phyloP scores from a whole-genome alignment of 257 asterid species.

The Pogostemon cablin region DNA sequence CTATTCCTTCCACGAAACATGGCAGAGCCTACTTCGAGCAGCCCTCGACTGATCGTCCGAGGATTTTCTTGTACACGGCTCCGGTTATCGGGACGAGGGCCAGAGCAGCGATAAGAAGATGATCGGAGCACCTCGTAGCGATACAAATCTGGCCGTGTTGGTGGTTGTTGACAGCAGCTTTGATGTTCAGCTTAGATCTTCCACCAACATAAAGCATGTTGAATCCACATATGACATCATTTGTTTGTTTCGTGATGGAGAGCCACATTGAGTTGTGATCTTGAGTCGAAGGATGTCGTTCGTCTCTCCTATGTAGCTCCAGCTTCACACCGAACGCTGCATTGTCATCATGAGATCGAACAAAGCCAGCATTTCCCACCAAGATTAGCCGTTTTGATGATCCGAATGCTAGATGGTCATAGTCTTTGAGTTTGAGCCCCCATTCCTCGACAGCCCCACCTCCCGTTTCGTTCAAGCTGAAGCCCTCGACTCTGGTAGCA shows the following conservation, averaged over 20 bases:
- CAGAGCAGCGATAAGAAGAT: conserved; percentile 50
- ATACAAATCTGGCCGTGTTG: conserved; percentile 50
- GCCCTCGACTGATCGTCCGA: conserved; percentile 32
- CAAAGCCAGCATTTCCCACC: conserved; percentile 41
- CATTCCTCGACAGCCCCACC: conserved; percentile 22
- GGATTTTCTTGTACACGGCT: conserved; percentile 39
- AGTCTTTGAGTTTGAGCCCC: conserved; percentile 33
- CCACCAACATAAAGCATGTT: conserved; percentile 42
- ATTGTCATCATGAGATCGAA: conserved; percentile 35
- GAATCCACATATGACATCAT: conserved; percentile 45
- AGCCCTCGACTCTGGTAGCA: no score
- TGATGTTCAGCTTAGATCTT: conserved; percentile 32
- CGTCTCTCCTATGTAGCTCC: no score
- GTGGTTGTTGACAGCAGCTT: conserved; percentile 49
- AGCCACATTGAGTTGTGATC: conserved; percentile 41
- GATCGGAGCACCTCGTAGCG: conserved; percentile 58
- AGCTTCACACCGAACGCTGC: conserved; percentile 41
- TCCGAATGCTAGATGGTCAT: conserved; percentile 42
- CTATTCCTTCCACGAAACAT: background rate
- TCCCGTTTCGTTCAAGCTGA: conserved; percentile 32
- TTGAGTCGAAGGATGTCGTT: no score
- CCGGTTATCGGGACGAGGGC: conserved; percentile 54
- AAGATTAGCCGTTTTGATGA: conserved; percentile 26
- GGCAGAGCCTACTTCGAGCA: conserved; percentile 2
- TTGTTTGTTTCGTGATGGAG: conserved; percentile 46